A percentile compares a stretch with the other conserved stretches of the same genome.
Conservation (phyloP, 495 filamentous ascomycete species). For the Hypomontagnella submonticulosa region DNA sequence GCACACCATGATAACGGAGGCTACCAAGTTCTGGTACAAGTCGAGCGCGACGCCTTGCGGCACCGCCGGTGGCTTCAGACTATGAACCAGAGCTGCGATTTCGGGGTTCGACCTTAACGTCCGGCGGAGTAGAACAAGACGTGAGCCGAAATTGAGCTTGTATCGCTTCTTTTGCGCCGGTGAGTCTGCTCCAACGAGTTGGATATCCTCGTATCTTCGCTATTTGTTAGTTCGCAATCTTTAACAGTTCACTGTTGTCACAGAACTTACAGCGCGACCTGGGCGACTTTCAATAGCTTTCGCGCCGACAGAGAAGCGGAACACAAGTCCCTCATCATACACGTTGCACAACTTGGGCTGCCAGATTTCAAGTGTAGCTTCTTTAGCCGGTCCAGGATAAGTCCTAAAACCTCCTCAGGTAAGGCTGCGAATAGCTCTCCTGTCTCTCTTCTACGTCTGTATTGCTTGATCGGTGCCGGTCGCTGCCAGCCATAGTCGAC, state of each 20-base stretch:
- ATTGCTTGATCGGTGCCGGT: conserved; percentile 52
- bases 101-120: conserved; percentile 77
- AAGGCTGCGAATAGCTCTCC: conserved; percentile 65
- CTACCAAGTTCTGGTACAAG: conserved; percentile 76
- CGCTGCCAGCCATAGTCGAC: conserved; percentile 52
- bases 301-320: conserved; percentile 73
- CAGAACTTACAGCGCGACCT: conserved; percentile 68
- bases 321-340: conserved; percentile 80
- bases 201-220: conserved; percentile 73
- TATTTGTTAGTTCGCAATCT: conserved; percentile 20
- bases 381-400: conserved; percentile 62
- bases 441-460: conserved; percentile 49
- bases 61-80: conserved; percentile 77
- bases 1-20: conserved; percentile 85
- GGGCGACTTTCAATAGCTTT: conserved; percentile 74
- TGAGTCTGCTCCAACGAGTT: conserved; percentile 76
- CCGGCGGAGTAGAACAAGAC: conserved; percentile 78
- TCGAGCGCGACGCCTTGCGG: conserved; percentile 63
- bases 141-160: conserved; percentile 72
- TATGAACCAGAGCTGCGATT: conserved; percentile 76
- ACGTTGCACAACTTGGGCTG: conserved; percentile 72
- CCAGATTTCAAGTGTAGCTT: conserved; percentile 56
- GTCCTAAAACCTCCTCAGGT: conserved; percentile 67
- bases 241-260: neutral
- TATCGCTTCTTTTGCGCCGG: conserved; percentile 69